Base-by-base conservation (phyloP, 768 basidiomycete species). In the Cyclocybe aegerita region DNA sequence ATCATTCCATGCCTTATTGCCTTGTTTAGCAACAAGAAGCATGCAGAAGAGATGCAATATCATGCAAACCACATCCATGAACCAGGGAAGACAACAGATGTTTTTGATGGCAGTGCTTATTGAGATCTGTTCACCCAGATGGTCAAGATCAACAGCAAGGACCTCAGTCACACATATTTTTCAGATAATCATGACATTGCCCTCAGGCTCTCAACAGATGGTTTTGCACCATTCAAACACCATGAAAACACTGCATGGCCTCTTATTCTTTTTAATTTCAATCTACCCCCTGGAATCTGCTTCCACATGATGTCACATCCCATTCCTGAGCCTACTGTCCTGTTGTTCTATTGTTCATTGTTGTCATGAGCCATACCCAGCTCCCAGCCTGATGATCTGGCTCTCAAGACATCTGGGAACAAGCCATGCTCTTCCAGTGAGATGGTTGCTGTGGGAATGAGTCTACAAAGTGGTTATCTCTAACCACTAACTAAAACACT, bases 121-220 rank as follows among this genome's bases (percentile, higher is more conserved):
- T 49, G 52, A 6, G 9, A 36, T 0, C 63, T 74, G 0, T 46
- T 52, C 2, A 8, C 39, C 1, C 43, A 54, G 29, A 29, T 55
- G 9, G 70, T 76, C 31, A 15, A 44, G 3, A 17, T 54, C 14
- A 2, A 48, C 42, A 66, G 63, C 1, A 39, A 63, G 3, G 39
- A 39, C 7, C 54, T 60, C 0, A 32, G 37, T 0, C 60, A 70
- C 50, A 54, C 46, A 1, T 72, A 63, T 57, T 81, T 82, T 48
- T 59, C 61, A 0, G 66, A 69, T 14, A 35, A 37, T 1, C 62
- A 60, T 5, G 77, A 81, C 46, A 60, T 81, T 16, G 75, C 77
- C 1, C 63, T 81, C 7, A 70, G 66, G 0, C 48, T 79, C 1
- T 71, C 69, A 3, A 67, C 67, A 0, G 77, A 82, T 60, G 72